Base-by-base conservation (phyloP, 306 rosid species). In the Quercus bicolor region DNA sequence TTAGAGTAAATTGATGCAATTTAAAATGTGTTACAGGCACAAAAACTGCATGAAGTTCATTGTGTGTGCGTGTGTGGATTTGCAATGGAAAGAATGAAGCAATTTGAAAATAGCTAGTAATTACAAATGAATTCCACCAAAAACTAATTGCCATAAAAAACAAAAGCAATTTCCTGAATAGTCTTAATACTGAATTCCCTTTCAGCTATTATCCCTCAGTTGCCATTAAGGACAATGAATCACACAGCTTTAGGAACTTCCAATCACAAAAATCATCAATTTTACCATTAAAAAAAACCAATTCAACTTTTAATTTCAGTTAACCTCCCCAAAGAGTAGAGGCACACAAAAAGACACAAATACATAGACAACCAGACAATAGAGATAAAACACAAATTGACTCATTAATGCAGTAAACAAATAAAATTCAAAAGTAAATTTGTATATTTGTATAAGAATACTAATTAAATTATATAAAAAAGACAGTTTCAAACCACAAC, bases 261-360 rank as follows among this genome's bases (percentile, higher is more conserved):
- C 20, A 34, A 37, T 52, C 72, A 23, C 74, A 74, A 77, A 77
- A 81, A 56, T 74, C 80, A 70, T 33, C 66, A 45, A 11, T 28
- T 73, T 37, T 77, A 68, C 70, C 51, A 10, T 59, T 53, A 13
- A 33, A 53, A 70, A 53, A 70, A 33, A 18, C 59, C 43, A 76
- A 60, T 59, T 77, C 78, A 81, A 83, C 76, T 20, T 74, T 52
- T 40, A 40, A 40, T 40, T 40, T 40, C 1, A 40, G 45, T 40
- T 40, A 40, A 40, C 45, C 45, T 40, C 79, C 45, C 45, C 45
- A 40, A 40, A 40, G 11, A 8, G 45, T 40, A 40, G 11, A 37
- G 45, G 0, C 12, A 40, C 43, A 33, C 43, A 3, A 62, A 62
- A 11, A 59, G 48, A 34, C 20, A 16, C 7, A 19, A 13, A 66